Evolutionary conservation across 2,329 filamentous ascomycete genomes (phyloP).

Genomic region (Fusarium denticulatum): DNA sequence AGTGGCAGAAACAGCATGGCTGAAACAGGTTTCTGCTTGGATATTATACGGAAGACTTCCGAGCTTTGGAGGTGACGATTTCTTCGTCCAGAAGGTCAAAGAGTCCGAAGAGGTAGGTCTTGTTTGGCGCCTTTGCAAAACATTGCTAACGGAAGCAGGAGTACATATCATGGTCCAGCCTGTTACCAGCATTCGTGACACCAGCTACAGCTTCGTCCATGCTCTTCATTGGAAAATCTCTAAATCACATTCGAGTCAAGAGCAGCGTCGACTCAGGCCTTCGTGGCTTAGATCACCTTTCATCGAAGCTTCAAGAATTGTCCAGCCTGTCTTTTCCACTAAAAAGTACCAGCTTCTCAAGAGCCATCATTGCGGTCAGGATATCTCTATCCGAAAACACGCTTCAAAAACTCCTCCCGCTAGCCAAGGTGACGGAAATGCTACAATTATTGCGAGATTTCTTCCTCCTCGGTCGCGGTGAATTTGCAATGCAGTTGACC

Average conservation of each 20-base stretch:
- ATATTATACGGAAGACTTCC: slow-evolving; percentile 88
- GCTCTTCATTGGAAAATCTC: slow-evolving; percentile 87
- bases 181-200: slow-evolving; percentile 84
- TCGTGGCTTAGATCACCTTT: slow-evolving; percentile 68
- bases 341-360: slow-evolving; percentile 74
- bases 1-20: slow-evolving; percentile 88
- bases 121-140: not conserved
- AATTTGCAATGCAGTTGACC: slow-evolving; percentile 89
- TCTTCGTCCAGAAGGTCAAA: slow-evolving; percentile 74
- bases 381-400: slow-evolving; percentile 85
- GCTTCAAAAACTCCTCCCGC: slow-evolving; percentile 82
- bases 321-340: slow-evolving; percentile 78
- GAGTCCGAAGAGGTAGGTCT: slow-evolving; percentile 53
- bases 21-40: slow-evolving; percentile 91
- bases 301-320: slow-evolving; percentile 75
- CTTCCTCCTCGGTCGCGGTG: slow-evolving; percentile 85
- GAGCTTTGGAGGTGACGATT: slow-evolving; percentile 80
- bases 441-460: slow-evolving; percentile 84
- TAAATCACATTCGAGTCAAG: slow-evolving; percentile 80
- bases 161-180: slow-evolving; percentile 65
- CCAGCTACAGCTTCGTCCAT: slow-evolving; percentile 80
- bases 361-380: slow-evolving; percentile 79
- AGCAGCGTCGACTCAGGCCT: slow-evolving; percentile 56
- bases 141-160: slow-evolving; percentile 51
- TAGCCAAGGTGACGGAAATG: slow-evolving; percentile 79